Evolutionary conservation across 2,329 filamentous ascomycete species (phyloP).

Genomic region (Dissoconium aciculare): DNA sequence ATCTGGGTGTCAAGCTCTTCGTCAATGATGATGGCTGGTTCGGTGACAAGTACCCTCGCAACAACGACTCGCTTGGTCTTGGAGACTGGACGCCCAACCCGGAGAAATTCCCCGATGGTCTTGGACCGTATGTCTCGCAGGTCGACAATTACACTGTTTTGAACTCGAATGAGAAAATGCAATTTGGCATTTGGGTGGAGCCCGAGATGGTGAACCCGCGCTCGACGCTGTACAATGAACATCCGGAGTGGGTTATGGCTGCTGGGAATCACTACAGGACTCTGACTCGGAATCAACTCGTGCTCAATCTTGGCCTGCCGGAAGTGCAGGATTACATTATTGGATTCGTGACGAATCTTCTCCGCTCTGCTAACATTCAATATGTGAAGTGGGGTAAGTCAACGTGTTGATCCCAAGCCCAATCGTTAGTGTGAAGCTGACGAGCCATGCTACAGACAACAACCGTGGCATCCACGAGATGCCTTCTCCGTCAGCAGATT

Average conservation of each 20-base stretch:
- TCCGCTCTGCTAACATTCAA: constrained; percentile 38
- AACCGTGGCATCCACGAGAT: constrained; percentile 50
- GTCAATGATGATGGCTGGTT: constrained; percentile 57
- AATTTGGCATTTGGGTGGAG: constrained; percentile 53
- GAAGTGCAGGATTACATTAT: constrained; percentile 52
- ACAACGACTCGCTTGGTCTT: constrained; percentile 42
- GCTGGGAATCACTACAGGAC: constrained; percentile 43
- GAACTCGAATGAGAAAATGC: constrained; percentile 35
- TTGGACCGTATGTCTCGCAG: constrained; percentile 37
- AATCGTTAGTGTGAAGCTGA: no score
- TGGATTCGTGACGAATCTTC: constrained; percentile 37
- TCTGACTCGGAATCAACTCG: constrained; percentile 42
- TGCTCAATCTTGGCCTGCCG: constrained; percentile 44
- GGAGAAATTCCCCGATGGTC: constrained; percentile 42
- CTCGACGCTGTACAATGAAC: constrained; percentile 44
- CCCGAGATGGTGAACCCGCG: constrained; percentile 54
- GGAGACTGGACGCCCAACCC: constrained; percentile 50
- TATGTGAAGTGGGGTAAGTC: constrained; percentile 46
- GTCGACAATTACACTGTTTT: constrained; percentile 37
- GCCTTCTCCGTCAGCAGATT: constrained; percentile 37
- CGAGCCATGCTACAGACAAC: constrained; percentile 41
- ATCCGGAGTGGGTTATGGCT: constrained; percentile 50
- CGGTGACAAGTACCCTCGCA: constrained; percentile 45
- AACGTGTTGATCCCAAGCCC: background rate
- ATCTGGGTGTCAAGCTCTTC: constrained; percentile 46